phyloP scores from a whole-genome alignment of 179 eudicot genomes.

The Nepenthes alata region DNA sequence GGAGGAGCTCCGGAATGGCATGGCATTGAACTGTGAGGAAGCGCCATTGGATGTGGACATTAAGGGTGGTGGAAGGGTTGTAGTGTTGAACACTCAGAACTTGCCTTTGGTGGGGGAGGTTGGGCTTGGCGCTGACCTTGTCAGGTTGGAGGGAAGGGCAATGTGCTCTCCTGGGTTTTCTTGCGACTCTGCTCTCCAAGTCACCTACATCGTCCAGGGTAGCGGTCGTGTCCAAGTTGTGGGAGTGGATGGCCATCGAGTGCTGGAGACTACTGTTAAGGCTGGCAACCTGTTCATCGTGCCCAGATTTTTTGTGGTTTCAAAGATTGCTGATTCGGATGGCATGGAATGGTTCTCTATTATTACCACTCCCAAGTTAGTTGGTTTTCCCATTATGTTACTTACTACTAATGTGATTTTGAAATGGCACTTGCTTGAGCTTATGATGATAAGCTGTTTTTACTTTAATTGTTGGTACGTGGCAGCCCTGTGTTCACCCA shows the following conservation, averaged over 20 bases:
- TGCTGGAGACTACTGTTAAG: slow-evolving; percentile 46
- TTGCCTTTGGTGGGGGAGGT: slow-evolving; percentile 80
- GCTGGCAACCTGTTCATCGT: slow-evolving; percentile 64
- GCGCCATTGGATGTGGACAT: slow-evolving; percentile 76
- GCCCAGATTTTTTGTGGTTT: slow-evolving; percentile 70
- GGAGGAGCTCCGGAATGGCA: slow-evolving; percentile 37
- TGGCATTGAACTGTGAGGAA: slow-evolving; percentile 65
- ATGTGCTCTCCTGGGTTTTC: slow-evolving; percentile 90
- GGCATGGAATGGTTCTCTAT: slow-evolving; percentile 93
- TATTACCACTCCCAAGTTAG: slow-evolving; percentile 70
- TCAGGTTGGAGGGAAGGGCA: slow-evolving; percentile 46
- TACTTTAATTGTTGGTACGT: background rate
- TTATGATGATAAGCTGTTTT: background rate
- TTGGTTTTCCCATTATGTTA: background rate
- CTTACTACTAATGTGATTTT: too few relatives aligned
- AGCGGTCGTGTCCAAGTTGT: slow-evolving; percentile 84
- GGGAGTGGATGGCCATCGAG: slow-evolving; percentile 69
- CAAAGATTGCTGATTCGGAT: slow-evolving; percentile 56
- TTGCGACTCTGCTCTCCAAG: slow-evolving; percentile 73
- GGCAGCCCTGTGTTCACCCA: slow-evolving; percentile 78
- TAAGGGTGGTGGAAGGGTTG: slow-evolving; percentile 58
- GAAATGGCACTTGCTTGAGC: background rate
- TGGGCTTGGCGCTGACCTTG: slow-evolving; percentile 73
- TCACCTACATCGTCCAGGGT: slow-evolving; percentile 60
- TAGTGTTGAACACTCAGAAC: slow-evolving; percentile 66